phyloP scores from a whole-genome alignment of 2,329 filamentous ascomycete genomes.

The Diaporthe australafricana region DNA sequence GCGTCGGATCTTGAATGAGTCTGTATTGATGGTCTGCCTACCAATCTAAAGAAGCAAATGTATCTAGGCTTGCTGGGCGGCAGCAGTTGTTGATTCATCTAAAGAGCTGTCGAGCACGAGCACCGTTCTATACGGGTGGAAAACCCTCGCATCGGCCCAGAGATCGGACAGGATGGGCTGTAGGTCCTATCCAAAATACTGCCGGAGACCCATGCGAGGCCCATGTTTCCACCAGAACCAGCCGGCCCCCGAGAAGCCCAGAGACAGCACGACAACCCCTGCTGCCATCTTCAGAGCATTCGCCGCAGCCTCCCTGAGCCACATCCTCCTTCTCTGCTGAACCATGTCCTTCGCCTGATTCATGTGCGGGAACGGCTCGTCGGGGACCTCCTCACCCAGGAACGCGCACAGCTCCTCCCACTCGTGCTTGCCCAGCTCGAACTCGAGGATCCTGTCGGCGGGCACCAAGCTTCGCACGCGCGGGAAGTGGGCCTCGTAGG shows the following conservation, averaged over 20 bases:
- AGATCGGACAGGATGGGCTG: too few species aligned
- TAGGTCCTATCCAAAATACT: not conserved
- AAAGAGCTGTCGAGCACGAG: too few species aligned
- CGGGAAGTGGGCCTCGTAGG: not conserved
- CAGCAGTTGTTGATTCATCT: too few species aligned
- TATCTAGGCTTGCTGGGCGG: too few species aligned
- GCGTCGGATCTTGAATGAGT: too few species aligned
- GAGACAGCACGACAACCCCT: not conserved
- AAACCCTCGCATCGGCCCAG: too few species aligned
- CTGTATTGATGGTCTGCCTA: too few species aligned
- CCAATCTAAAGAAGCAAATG: too few species aligned
- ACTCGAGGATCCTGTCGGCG: slow-evolving; percentile 4
- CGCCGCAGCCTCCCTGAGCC: not conserved
- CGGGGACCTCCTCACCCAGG: not conserved
- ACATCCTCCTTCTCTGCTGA: not conserved
- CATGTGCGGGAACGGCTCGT: not conserved
- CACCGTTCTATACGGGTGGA: too few species aligned
- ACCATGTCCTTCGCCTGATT: slow-evolving; percentile 2
- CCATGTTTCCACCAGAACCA: not conserved
- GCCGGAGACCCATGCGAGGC: not conserved
- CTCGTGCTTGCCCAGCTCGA: not conserved
- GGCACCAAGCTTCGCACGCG: not conserved
- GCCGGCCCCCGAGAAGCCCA: not conserved
- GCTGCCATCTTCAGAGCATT: not conserved
- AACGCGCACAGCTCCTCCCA: slow-evolving; percentile 6